A percentile compares a stretch with the other conserved stretches of the same genome.
Conservation (phyloP, 169 alveolate species). For the Plasmodium vinckei region DNA sequence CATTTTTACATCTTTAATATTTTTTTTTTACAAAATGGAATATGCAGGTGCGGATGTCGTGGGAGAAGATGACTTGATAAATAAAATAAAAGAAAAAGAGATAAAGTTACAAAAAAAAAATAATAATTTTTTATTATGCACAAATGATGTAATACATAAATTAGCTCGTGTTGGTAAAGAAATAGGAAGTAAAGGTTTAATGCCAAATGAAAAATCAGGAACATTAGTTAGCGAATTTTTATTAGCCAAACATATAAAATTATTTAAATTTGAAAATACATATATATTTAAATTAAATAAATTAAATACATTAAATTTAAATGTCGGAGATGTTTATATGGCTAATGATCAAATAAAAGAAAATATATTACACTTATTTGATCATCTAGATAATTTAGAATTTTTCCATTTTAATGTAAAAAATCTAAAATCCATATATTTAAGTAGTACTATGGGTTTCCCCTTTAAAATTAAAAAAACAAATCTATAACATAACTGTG, state of each 20-base stretch:
- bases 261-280: constrained; percentile 63
- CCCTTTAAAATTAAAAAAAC: constrained; percentile 62
- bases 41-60: constrained; percentile 74
- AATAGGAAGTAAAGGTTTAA: constrained; percentile 81
- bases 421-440: constrained; percentile 39
- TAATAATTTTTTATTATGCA: constrained; percentile 81
- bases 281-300: constrained; percentile 80
- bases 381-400: constrained; percentile 48
- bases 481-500: background rate
- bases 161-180: constrained; percentile 80
- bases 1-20: no score
- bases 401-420: constrained; percentile 68
- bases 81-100: constrained; percentile 68
- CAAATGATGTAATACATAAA: constrained; percentile 82
- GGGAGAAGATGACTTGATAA: constrained; percentile 74
- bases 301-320: constrained; percentile 83
- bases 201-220: constrained; percentile 85
- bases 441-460: constrained; percentile 75
- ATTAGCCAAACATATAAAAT: constrained; percentile 53
- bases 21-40: constrained; percentile 3
- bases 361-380: constrained; percentile 72
- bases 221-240: constrained; percentile 77
- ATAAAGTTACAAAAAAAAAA: constrained; percentile 77
- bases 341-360: constrained; percentile 83
- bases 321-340: constrained; percentile 87